Evolutionary conservation across 1,284 basidiomycete species (phyloP), one percentile per base, ranked within the genome.

Genomic region (Cryptococcus sp.): DNA sequence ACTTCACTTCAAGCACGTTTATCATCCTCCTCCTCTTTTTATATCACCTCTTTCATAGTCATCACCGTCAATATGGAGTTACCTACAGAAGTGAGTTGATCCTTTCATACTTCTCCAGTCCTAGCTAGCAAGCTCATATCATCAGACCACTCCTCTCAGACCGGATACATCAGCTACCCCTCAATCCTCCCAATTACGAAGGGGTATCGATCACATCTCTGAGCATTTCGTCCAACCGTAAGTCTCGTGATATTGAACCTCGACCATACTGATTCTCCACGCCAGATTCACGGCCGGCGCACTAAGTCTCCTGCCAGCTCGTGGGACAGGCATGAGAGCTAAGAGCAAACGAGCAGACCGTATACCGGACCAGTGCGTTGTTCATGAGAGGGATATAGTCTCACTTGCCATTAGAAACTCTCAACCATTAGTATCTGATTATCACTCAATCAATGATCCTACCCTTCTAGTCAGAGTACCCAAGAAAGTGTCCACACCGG

Each of bases 401-500:
- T 41, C 11, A 11, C n/a, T 11, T 23, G 7, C 35, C 23, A 13
- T 15, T 52, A 67, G 63, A 41, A 58, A 63, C 11, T 47, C 60
- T 31, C 62, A 65, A 49, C 69, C 68, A 5, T 59, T 72, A 8
- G 58, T 73, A 37, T 63, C 67, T 30, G 71, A 73, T 55, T 76
- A 76, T 51, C 72, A 76, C 49, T 66, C 74, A 5, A 75, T 74
- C 59, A 70, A 71, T 48, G 69, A 76, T 54, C 69, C 71, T 5
- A 58, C 53, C 11, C 62, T 75, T 53, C 62, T 59, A 4, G 57
- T 75, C 35, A 63, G 72, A 32, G 64, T 76, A n/a, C 67, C 70
- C 32, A 14, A 76, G 72, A 92, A 80, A 94, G 85, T 95, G 37
- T 81, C 89, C 0, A 90, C 93, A 0, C 88, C 91, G 0, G 83